A percentile compares a stretch with the other conserved stretches of the same genome.
These are phyloP conservation scores for Sclerotiophoma versabilis DNA, from an alignment of 2,329 filamentous ascomycete species.

Conservation along the genomic window DNA sequence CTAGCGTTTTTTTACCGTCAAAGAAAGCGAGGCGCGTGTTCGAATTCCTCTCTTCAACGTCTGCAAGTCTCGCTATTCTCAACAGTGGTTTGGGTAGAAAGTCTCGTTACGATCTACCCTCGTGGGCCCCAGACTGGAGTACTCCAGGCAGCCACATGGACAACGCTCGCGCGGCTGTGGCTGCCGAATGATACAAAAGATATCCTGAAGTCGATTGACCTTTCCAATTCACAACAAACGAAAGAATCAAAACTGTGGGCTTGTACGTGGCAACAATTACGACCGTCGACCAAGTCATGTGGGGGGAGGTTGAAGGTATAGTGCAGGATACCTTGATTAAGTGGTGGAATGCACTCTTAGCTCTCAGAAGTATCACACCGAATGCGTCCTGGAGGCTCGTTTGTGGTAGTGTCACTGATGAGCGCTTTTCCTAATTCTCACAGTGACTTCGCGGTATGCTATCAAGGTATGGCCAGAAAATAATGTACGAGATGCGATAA, in stretches of 20 bases:
- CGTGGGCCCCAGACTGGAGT: constrained; percentile 33
- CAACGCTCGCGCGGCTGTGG: not conserved
- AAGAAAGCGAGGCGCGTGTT: no score
- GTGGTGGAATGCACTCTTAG: not conserved
- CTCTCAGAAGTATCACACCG: not conserved
- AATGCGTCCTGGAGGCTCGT: constrained; percentile 5
- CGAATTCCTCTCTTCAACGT: no score
- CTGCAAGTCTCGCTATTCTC: not conserved
- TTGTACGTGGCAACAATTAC: no score
- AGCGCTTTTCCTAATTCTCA: not conserved
- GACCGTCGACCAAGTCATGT: not conserved
- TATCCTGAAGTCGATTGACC: not conserved
- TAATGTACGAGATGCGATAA: no score
- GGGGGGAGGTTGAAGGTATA: not conserved
- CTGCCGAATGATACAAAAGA: not conserved
- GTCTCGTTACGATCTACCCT: constrained; percentile 24
- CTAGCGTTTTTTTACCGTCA: no score
- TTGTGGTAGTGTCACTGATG: not conserved
- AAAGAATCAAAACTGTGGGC: not conserved
- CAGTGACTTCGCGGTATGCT: no score
- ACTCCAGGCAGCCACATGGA: not conserved
- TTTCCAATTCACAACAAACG: no score
- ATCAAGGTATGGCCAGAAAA: no score
- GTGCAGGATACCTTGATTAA: not conserved
- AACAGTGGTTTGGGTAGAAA: constrained; percentile 24